Conservation (phyloP, 1,139 yeast species). For the Hyphopichia buzzinii region DNA sequence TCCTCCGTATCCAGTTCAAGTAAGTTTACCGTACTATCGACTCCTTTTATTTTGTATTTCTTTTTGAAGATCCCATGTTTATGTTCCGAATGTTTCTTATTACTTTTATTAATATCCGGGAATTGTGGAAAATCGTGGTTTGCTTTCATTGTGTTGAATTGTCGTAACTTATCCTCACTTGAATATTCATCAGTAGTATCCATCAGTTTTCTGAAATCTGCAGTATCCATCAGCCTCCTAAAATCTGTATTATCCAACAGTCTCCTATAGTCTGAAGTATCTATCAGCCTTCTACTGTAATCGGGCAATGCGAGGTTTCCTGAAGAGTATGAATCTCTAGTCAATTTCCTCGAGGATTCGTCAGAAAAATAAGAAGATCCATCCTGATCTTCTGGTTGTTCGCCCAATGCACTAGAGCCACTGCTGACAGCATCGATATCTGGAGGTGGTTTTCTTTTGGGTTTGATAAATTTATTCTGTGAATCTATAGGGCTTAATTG, state of each 20-base stretch:
- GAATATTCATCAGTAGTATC: neutral
- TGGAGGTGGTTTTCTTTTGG: constrained; percentile 30
- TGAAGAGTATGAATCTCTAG: neutral
- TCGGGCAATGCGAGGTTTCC: neutral
- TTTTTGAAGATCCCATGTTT: constrained; percentile 13
- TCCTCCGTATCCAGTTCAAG: constrained; percentile 14
- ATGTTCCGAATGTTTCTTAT: constrained; percentile 5
- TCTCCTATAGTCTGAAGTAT: no score
- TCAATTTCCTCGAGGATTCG: constrained; percentile 1
- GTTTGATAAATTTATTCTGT: constrained; percentile 4
- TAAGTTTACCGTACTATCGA: constrained; percentile 14
- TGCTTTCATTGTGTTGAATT: constrained; percentile 5
- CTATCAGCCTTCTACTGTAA: neutral
- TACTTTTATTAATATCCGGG: constrained; percentile 20
- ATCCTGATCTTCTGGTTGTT: constrained; percentile 1
- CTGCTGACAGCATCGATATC: constrained; percentile 1
- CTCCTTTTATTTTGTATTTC: constrained; percentile 15
- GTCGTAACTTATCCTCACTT: constrained; percentile 1
- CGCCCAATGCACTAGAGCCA: neutral
- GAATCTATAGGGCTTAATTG: neutral
- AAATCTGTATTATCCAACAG: no score
- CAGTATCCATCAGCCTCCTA: neutral
- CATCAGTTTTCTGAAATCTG: neutral
- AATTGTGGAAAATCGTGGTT: constrained; percentile 23
- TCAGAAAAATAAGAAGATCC: constrained; percentile 1